Conservation (phyloP, 139 green algal species). For the Trebouxia sp. region DNA sequence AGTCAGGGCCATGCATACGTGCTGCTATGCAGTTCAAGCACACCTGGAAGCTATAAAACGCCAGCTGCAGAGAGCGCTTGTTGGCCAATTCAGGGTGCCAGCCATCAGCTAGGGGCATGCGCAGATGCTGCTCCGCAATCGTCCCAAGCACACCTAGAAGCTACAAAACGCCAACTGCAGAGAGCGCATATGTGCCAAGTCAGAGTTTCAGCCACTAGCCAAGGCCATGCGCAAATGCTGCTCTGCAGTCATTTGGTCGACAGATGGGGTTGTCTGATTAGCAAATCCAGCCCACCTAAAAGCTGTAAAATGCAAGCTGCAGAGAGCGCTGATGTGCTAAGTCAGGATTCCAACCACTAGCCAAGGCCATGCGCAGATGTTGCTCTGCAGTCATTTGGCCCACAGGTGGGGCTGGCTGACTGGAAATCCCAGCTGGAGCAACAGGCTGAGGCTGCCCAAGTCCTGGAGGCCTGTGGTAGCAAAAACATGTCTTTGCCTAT, state of each 20-base stretch:
- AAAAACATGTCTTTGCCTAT: too few relatives aligned
- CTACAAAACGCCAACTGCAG: too few relatives aligned
- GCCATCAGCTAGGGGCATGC: too few relatives aligned
- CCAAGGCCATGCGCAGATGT: constrained; percentile 11
- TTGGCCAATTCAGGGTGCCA: too few relatives aligned
- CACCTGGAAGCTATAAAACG: background rate
- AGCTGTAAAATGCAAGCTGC: constrained; percentile 22
- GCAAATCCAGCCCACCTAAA: background rate
- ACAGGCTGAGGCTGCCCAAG: background rate
- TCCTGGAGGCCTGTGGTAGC: background rate
- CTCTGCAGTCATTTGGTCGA: too few relatives aligned
- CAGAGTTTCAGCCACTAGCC: too few relatives aligned
- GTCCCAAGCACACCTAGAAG: background rate
- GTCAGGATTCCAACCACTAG: constrained; percentile 27
- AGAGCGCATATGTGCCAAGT: too few relatives aligned
- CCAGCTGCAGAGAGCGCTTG: too few relatives aligned
- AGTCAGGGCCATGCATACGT: too few relatives aligned
- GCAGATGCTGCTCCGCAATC: too few relatives aligned
- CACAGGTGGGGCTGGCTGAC: background rate
- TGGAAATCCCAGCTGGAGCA: background rate
- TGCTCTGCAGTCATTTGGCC: background rate
- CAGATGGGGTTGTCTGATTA: background rate
- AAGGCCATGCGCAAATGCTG: too few relatives aligned
- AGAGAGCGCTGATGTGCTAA: background rate
- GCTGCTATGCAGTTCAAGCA: too few relatives aligned